phyloP scores from a whole-genome alignment of 345 rosid species.

The Draba incana region DNA sequence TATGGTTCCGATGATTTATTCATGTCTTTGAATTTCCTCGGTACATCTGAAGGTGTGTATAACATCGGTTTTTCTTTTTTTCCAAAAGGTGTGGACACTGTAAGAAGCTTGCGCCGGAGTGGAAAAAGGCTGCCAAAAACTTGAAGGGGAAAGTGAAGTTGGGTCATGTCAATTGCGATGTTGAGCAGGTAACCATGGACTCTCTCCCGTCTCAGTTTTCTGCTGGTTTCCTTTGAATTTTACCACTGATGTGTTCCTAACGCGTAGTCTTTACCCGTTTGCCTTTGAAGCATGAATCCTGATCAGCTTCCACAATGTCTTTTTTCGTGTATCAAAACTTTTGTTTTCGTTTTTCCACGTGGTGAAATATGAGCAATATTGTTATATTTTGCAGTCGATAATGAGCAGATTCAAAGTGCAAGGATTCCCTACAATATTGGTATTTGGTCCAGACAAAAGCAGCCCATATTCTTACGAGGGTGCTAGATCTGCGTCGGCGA shows the following conservation, averaged over 20 bases:
- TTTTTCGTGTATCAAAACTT: not conserved
- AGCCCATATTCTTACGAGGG: slow-evolving; percentile 90
- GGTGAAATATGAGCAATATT: slow-evolving; percentile 25
- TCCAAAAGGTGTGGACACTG: slow-evolving; percentile 94
- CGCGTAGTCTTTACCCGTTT: slow-evolving; percentile 15
- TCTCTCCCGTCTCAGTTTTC: slow-evolving; percentile 2
- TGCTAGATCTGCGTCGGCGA: slow-evolving; percentile 89
- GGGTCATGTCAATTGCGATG: slow-evolving; percentile 96
- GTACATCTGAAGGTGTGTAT: slow-evolving; percentile 24
- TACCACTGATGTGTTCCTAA: not conserved
- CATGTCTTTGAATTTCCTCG: slow-evolving; percentile 10
- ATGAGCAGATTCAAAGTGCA: slow-evolving; percentile 97
- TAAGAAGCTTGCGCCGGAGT: slow-evolving; percentile 96
- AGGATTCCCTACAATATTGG: slow-evolving; percentile 98
- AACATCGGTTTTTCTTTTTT: not conserved
- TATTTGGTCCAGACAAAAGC: slow-evolving; percentile 90
- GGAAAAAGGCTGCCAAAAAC: slow-evolving; percentile 94
- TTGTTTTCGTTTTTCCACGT: not conserved
- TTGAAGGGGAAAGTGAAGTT: slow-evolving; percentile 97
- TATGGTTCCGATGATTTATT: not conserved
- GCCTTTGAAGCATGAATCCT: slow-evolving; percentile 15
- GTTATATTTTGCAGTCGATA: slow-evolving; percentile 64
- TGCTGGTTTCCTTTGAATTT: not conserved
- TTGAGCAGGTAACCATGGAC: slow-evolving; percentile 66
- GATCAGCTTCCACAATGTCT: slow-evolving; percentile 21